These are phyloP conservation scores for Didymella sp. DNA, from an alignment of 2,329 filamentous ascomycete species.

Conservation along the genomic window DNA sequence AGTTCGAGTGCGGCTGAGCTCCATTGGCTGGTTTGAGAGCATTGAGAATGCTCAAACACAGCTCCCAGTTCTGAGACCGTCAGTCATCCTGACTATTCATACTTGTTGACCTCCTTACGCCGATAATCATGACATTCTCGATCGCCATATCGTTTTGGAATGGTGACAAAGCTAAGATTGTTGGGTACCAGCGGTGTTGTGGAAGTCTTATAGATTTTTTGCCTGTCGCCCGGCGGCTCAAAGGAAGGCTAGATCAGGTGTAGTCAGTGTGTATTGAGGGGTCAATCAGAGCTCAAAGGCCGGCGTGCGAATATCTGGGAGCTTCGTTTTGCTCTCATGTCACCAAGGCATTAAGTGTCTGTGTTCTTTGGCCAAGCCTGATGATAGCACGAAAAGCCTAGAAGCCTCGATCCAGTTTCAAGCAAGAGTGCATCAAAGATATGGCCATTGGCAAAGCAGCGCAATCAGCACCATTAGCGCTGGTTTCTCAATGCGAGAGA, in stretches of 20 bases:
- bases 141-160: slow-evolving; percentile 24
- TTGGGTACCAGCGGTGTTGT: neutral
- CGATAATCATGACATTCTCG: slow-evolving; percentile 35
- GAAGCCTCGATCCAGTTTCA: neutral
- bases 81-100: slow-evolving; percentile 3
- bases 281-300: neutral
- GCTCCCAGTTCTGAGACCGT: slow-evolving; percentile 32
- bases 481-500: neutral
- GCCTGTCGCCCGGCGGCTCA: slow-evolving; percentile 29
- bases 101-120: slow-evolving; percentile 22
- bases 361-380: neutral
- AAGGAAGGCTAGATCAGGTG: slow-evolving; percentile 27
- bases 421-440: neutral
- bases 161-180: neutral
- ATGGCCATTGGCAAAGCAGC: neutral
- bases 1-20: slow-evolving; percentile 1
- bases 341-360: neutral
- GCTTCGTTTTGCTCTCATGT: neutral
- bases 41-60: slow-evolving; percentile 35
- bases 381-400: neutral
- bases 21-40: slow-evolving; percentile 24
- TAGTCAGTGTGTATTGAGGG: slow-evolving; percentile 10
- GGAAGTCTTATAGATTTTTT: neutral
- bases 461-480: neutral
- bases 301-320: no score